Evolutionary conservation across 2,329 filamentous ascomycete genomes (phyloP), one percentile per base, ranked within the genome.

Genomic region (Cladobotryum protrusum): DNA sequence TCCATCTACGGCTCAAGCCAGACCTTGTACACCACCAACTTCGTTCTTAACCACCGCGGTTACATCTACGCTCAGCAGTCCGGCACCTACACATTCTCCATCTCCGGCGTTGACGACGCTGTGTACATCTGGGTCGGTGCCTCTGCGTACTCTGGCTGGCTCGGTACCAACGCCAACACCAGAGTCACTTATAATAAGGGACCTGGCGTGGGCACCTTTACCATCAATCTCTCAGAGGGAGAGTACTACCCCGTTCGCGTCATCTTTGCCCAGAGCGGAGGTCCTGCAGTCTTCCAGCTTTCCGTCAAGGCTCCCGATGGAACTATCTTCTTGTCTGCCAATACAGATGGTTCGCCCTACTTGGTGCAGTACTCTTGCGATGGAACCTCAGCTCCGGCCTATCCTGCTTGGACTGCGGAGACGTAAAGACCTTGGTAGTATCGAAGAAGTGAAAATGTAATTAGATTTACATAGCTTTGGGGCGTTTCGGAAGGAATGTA

Each of bases 31-130:
- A 52, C 48, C 33, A 52, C 56, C 18, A 59, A 53, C 55, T 60
- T 61, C 46, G 56, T 47, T 14, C 54, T 61, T 11, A 60, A 59
- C 54, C 59, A 60, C n/a, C 58, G 54, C 53, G 59, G 54, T 20
- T 61, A 61, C 49, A 48, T 61, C 6, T 60, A 58, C 49, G 58
- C 58, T 12, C 60, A 56, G 47, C 57, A 61, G 52, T 39, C 14
- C 2, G 59, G 59, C 24, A 47, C 43, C 8, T 61, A 56, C 49
- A 56, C 54, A 47, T 54, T 61, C 49, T 52, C 54, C 47, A 49
- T 61, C 29, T 47, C 53, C 6, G 52, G 41, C 20, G 53, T 57
- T 9, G 56, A 60, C 51, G 52, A 53, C 34, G 48, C 29, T 5
- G 52, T 53, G 3, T 53, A 51, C 19, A 32, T 53, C 40, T 51